Base-by-base conservation (phyloP, 2,329 filamentous ascomycete genomes). In the Myriosclerotinia scirpicola region DNA sequence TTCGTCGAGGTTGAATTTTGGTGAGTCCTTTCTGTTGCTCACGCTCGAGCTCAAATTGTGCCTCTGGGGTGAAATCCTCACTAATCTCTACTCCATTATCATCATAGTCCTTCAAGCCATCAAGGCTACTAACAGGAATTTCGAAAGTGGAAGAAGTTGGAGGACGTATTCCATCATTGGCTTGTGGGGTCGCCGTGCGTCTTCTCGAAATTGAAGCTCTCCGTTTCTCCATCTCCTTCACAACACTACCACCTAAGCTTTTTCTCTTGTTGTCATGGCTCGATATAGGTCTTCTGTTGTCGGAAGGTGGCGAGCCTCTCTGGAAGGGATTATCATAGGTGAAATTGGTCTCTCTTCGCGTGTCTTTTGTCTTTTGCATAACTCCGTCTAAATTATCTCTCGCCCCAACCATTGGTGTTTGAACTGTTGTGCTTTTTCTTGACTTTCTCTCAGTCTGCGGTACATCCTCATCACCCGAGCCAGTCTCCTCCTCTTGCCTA, bases 11-110 rank as follows among this genome's bases (percentile, higher is more conserved):
- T n/a, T 80, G 72, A 12, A 83, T 71, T 7, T 80, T 78, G 58
- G 80, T 75, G 69, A 86, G 77, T 56, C 86, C 85, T 58, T 83
- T 80, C 66, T 80, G 80, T 61, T 89, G 85, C 70, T 93, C 90
- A 62, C 84, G 83, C n/a, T 89, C 85, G 55, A 97, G 80, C 70
- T 93, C 92, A 15, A 96, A 81, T 78, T 93, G 90, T 75, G 92
- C 94, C 70, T 97, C 92, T 0, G 93, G 91, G 0, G 93, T 97
- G 71, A 98, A 99, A 75, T 99, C 95, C 77, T 98, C 95, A 4
- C 91, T 91, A 0, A 88, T 83, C 68, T 93, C 89, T 7, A 91
- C 76, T 15, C 79, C 74, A 62, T 81, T 79, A 8, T 75, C 72
- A 66, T 79, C 80, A 15, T 79, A 74, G 64, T 83, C 80, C 53